phyloP scores from a whole-genome alignment of 441 rosid species.

The Breynia disticha region DNA sequence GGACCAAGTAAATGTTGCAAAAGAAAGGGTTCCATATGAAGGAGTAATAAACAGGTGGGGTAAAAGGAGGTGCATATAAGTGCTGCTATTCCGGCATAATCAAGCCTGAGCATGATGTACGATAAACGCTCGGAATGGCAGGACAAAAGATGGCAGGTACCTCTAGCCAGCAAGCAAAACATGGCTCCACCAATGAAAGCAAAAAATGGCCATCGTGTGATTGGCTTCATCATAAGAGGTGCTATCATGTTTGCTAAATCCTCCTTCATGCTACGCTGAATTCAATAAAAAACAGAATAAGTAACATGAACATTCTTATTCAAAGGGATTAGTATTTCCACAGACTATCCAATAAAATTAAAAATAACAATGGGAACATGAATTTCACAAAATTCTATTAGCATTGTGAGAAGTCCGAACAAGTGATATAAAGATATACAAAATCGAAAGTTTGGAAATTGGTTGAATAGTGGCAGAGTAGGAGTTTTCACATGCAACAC shows the following conservation, averaged over 20 bases:
- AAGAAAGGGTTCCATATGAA: constrained; percentile 88
- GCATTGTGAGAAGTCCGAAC: no score
- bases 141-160: constrained; percentile 76
- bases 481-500: no score
- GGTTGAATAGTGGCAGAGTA: no score
- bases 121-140: constrained; percentile 76
- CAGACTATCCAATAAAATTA: no score
- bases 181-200: constrained; percentile 84
- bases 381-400: no score
- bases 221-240: constrained; percentile 44
- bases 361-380: no score
- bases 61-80: constrained; percentile 79
- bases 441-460: no score
- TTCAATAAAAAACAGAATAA: constrained; percentile 8
- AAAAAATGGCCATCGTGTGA: constrained; percentile 65
- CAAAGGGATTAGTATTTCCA: not conserved
- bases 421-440: no score
- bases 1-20: constrained; percentile 69
- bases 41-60: constrained; percentile 87
- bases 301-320: constrained; percentile 1
- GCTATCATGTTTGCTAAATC: constrained; percentile 46
- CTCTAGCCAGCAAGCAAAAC: constrained; percentile 88
- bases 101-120: constrained; percentile 84
- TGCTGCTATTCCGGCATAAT: constrained; percentile 83
- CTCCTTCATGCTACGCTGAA: constrained; percentile 46